These are phyloP conservation scores for Plasmodium sp. DNA, from an alignment of 169 alveolate species.

Conservation along the genomic window DNA sequence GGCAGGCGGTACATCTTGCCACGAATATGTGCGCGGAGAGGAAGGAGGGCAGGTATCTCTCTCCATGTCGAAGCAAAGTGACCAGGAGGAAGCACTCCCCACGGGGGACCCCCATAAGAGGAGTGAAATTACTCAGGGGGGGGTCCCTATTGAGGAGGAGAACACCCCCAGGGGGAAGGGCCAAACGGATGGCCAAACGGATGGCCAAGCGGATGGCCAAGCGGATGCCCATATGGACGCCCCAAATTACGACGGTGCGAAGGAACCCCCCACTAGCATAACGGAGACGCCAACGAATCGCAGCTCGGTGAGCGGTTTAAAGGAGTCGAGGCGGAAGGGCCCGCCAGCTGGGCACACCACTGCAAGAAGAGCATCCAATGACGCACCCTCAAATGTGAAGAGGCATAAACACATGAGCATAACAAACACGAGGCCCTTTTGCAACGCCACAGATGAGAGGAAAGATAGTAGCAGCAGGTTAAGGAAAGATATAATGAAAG, in stretches of 20 bases:
- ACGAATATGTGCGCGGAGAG: neutral
- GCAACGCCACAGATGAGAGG: neutral
- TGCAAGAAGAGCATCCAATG: neutral
- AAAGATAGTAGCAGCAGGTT: neutral
- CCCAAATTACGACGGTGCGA: neutral
- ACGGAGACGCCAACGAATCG: neutral
- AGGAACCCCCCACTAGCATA: neutral
- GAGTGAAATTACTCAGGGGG: neutral
- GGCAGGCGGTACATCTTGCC: neutral
- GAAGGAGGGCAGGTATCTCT: neutral
- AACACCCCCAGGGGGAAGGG: neutral
- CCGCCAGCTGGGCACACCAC: neutral
- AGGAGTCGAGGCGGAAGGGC: neutral
- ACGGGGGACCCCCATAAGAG: neutral
- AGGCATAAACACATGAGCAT: neutral
- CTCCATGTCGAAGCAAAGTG: neutral
- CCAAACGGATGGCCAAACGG: neutral
- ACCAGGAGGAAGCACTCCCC: neutral
- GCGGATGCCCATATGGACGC: neutral
- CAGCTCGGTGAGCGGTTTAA: neutral
- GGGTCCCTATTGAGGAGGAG: neutral
- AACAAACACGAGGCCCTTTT: neutral
- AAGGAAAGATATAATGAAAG: conserved; percentile 15
- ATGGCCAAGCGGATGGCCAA: neutral
- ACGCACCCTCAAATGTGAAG: neutral